phyloP scores from a whole-genome alignment of 805 yeast genomes.

The Saccharomyces kudriavzevii region DNA sequence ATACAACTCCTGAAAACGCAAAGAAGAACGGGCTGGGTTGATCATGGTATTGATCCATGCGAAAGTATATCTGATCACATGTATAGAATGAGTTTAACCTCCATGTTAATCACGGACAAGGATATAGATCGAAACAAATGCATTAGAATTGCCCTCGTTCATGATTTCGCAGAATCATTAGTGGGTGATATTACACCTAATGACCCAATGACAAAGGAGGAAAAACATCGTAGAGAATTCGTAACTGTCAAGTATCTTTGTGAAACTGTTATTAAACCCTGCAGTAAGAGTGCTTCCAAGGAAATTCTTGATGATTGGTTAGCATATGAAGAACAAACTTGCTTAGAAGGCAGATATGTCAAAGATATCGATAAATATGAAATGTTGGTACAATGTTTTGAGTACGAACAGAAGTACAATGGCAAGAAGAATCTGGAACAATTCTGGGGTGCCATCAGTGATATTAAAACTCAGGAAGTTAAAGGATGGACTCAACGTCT shows the following conservation, averaged over 20 bases:
- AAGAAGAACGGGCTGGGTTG: constrained; percentile 89
- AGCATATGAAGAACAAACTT: constrained; percentile 80
- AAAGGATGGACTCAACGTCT: constrained; percentile 60
- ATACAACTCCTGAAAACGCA: constrained; percentile 66
- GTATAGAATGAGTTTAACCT: constrained; percentile 84
- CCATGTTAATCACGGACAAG: constrained; percentile 52
- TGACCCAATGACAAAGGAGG: constrained; percentile 62
- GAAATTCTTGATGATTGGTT: constrained; percentile 70
- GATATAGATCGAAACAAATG: constrained; percentile 57
- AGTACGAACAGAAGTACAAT: constrained; percentile 64
- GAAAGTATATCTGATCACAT: constrained; percentile 82
- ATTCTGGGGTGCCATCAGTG: constrained; percentile 53
- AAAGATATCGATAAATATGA: constrained; percentile 92
- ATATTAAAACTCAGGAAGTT: constrained; percentile 65
- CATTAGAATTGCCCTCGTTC: constrained; percentile 77
- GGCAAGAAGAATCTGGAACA: constrained; percentile 53
- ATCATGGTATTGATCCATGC: constrained; percentile 38
- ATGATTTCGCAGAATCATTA: constrained; percentile 86
- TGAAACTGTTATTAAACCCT: constrained; percentile 46
- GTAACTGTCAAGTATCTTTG: constrained; percentile 61
- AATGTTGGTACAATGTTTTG: constrained; percentile 70
- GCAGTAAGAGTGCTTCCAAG: constrained; percentile 51
- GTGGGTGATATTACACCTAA: constrained; percentile 94
- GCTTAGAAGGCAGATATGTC: constrained; percentile 76
- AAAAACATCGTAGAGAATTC: constrained; percentile 76